Base-by-base conservation (phyloP, 2,329 filamentous ascomycete species). In the Aspergillus flavus region DNA sequence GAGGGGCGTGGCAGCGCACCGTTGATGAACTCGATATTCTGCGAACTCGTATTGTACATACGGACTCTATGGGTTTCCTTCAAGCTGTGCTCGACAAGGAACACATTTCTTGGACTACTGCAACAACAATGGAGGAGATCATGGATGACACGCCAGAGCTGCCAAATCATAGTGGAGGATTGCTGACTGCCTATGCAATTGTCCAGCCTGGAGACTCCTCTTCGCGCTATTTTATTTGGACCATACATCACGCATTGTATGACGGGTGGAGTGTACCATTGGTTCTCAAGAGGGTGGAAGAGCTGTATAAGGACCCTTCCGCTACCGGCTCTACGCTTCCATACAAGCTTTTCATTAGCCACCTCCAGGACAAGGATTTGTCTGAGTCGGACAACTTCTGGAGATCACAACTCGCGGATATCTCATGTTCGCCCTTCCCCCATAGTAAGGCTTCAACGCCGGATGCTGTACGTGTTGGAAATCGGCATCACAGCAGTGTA, bases 161-260 rank as follows among this genome's bases (percentile, higher is more conserved):
- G 4, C 72, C 75, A 10, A 71, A 72, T 26, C 70, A 75, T 28
- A 76, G 80, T 41, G 79, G 79, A 30, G 75, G 70, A 6, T 57
- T 63, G 2, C 61, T 81, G 11, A 73, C 74, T 19, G 70, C 73
- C 16, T 80, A 78, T 63, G 74, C 73, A 0, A 74, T 81, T 30
- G 72, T 80, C 4, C 64, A 73, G 28, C 65, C 74, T 3, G 63
- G 55, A 21, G 52, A 57, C 10, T 71, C 69, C 1, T 66, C 70
- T 14, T 59, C 61, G 41, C 66, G 67, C 2, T 78, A 82, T 65
- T 81, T 86, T 21, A 76, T 84, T 4, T 82, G 82, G 75, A 82
- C 81, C 0, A 78, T 83, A 57, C 83, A 85, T 62, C 83, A 85
- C 59, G 82, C 82, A 6, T 73, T 85, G 1, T 85, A 85, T 64